Base-by-base conservation (phyloP, 2,329 filamentous ascomycete genomes). In the Fusarium sp. region DNA sequence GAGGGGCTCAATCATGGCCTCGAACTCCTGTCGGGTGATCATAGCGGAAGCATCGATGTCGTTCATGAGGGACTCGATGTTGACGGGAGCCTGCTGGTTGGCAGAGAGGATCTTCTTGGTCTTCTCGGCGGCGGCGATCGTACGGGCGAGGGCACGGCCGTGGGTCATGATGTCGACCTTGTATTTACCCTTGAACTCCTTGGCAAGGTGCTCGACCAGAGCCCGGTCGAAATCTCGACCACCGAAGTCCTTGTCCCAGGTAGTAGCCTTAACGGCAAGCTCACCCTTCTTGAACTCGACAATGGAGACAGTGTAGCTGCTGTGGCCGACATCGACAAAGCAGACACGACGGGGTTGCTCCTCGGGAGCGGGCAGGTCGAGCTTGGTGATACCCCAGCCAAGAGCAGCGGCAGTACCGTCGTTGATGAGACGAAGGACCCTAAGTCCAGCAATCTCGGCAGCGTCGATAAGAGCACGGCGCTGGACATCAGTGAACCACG, bases 41-140 rank as follows among this genome's bases (percentile, higher is more conserved):
- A 97, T 92, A 64, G 92, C 86, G 55, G 89, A 89, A 38, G 97
- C 96, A 80, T 99, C 96, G 66, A 97, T 86, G 80, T 99, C 96
- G 82, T 98, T 97, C 95, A 99, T 98, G 74, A 99, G 86, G 36
- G 95, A 98, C 86, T 99, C 96, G 77, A 99, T 97, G 87, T 95
- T 98, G 81, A 99, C 83, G 50, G 95, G 94, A 18, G 95, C 94
- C 78, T 92, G 88, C 74, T 95, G 92, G 85, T 98, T 98, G 79
- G 96, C 96, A 36, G 95, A 98, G 58, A 99, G 86, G 58, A 98
- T 91, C 90, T 98, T 98, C 91, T 99, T 99, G 79, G 97, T 85
- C 88, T 97, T 98, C 88, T 99, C 96, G 57, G 95, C 94, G 59
- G 93, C 94, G 66, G 94, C 90, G 42, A 92, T 88, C 74, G 97